Conservation (phyloP, 495 filamentous ascomycete genomes). For the Daldinia concentrica region DNA sequence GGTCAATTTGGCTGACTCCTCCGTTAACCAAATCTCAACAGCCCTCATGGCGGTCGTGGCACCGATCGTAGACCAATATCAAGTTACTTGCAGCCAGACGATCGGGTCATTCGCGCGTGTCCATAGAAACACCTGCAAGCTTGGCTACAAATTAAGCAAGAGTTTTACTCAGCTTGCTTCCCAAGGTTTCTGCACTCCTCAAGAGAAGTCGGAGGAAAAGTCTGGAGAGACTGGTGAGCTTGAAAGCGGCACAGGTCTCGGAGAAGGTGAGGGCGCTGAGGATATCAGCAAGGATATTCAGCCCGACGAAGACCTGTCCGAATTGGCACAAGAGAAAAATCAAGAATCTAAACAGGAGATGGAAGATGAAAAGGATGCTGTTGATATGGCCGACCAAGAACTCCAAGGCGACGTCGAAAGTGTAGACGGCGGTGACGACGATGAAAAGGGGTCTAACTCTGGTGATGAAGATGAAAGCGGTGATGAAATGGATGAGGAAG, state of each 20-base stretch:
- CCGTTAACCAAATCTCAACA: constrained; percentile 57
- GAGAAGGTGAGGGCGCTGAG: constrained; percentile 91
- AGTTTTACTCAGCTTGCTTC: constrained; percentile 77
- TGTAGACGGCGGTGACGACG: constrained; percentile 63
- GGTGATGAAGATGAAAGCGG: constrained; percentile 65
- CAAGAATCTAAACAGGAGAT: constrained; percentile 74
- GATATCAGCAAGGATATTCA: constrained; percentile 97
- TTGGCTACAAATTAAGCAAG: constrained; percentile 76
- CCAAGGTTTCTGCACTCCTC: constrained; percentile 90
- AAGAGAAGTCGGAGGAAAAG: constrained; percentile 74
- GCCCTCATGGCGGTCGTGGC: constrained; percentile 72
- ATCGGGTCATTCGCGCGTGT: constrained; percentile 63
- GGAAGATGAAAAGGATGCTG: constrained; percentile 86
- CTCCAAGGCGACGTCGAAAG: constrained; percentile 83
- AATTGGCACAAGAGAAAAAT: constrained; percentile 84
- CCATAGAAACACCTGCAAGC: constrained; percentile 74
- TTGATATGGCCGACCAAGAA: constrained; percentile 93
- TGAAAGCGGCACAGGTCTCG: constrained; percentile 94
- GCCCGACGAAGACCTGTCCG: constrained; percentile 90
- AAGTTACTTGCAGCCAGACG: constrained; percentile 63
- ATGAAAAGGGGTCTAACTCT: constrained; percentile 62
- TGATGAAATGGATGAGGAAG: constrained; percentile 84
- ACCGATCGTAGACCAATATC: constrained; percentile 81
- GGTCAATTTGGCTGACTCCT: constrained; percentile 56
- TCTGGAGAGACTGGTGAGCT: constrained; percentile 75